Percentiles rank a stretch among this genome's conserved stretches.
These are phyloP conservation scores for Lotmaria passim DNA, from an alignment of 208 protist genomes.

Conservation along the genomic window DNA sequence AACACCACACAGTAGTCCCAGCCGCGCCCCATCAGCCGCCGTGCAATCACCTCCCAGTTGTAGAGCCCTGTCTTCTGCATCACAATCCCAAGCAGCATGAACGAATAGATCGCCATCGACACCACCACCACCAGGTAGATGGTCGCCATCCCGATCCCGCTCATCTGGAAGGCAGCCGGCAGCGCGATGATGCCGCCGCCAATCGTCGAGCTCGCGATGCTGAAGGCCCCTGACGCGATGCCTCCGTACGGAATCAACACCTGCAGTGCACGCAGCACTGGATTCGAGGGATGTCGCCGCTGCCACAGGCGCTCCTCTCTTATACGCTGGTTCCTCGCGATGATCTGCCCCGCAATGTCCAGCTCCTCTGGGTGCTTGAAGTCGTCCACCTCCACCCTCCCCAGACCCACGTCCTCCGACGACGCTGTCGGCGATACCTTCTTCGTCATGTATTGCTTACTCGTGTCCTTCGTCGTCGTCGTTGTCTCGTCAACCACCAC, in stretches of 20 bases:
- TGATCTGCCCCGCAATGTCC: conserved; percentile 31
- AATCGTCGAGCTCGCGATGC: conserved; percentile 67
- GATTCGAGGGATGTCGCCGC: conserved; percentile 53
- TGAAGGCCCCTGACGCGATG: conserved; percentile 51
- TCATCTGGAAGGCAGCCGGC: conserved; percentile 58
- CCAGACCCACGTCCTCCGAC: too few species aligned
- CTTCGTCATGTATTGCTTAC: conserved; percentile 2
- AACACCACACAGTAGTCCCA: conserved; percentile 53
- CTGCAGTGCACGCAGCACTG: conserved; percentile 37
- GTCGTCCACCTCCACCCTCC: conserved; percentile 3
- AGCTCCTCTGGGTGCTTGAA: conserved; percentile 6
- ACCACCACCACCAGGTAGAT: conserved; percentile 41
- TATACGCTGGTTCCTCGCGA: conserved; percentile 27
- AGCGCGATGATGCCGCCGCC: conserved; percentile 70
- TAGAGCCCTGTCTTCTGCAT: conserved; percentile 47
- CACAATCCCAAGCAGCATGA: conserved; percentile 55
- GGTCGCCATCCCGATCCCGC: conserved; percentile 49
- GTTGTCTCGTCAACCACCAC: neutral
- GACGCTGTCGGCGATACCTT: too few species aligned
- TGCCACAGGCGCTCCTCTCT: conserved; percentile 39
- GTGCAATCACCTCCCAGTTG: conserved; percentile 60
- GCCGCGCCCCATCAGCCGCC: conserved; percentile 41
- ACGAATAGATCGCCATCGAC: conserved; percentile 60
- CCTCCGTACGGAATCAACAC: conserved; percentile 60
- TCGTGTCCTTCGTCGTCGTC: neutral